phyloP scores from a whole-genome alignment of 1,139 yeast species.

The Suhomyces chickasaworum region DNA sequence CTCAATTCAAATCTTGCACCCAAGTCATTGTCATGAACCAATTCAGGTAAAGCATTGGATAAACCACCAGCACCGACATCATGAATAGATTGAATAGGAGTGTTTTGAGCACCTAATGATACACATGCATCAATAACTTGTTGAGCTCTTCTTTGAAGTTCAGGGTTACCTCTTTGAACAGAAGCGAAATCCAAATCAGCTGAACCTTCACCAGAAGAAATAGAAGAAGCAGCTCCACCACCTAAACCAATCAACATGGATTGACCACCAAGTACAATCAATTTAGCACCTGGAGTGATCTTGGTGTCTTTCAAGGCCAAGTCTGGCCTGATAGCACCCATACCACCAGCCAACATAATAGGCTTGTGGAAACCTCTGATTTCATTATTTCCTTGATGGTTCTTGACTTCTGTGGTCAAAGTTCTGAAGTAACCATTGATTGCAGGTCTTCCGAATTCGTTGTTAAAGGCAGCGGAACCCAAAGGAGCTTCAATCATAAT shows the following conservation, averaged over 20 bases:
- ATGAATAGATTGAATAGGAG: constrained; percentile 94
- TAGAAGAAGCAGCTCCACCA: constrained; percentile 98
- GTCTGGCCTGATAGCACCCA: constrained; percentile 94
- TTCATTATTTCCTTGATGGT: constrained; percentile 64
- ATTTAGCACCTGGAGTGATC: constrained; percentile 89
- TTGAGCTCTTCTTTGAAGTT: constrained; percentile 98
- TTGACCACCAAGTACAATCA: constrained; percentile 96
- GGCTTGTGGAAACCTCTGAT: constrained; percentile 98
- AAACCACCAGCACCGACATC: constrained; percentile 99
- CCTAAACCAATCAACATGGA: constrained; percentile 99
- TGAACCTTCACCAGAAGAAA: constrained; percentile 93
- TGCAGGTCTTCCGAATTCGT: constrained; percentile 98
- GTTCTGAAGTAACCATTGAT: constrained; percentile 97
- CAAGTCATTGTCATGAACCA: constrained; percentile 93
- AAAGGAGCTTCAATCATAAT: constrained; percentile 97
- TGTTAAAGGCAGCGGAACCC: constrained; percentile 98
- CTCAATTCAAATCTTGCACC: constrained; percentile 95
- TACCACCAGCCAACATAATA: constrained; percentile 98
- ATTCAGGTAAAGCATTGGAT: constrained; percentile 95
- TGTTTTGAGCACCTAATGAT: constrained; percentile 66
- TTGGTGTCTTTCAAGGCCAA: constrained; percentile 84
- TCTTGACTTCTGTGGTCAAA: constrained; percentile 74
- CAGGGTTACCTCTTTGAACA: constrained; percentile 99
- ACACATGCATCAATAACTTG: constrained; percentile 95
- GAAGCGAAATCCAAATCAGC: constrained; percentile 97